Evolutionary conservation across 371 early-diverging fungal genomes (phyloP).

Genomic region (Rhizopus sp.): DNA sequence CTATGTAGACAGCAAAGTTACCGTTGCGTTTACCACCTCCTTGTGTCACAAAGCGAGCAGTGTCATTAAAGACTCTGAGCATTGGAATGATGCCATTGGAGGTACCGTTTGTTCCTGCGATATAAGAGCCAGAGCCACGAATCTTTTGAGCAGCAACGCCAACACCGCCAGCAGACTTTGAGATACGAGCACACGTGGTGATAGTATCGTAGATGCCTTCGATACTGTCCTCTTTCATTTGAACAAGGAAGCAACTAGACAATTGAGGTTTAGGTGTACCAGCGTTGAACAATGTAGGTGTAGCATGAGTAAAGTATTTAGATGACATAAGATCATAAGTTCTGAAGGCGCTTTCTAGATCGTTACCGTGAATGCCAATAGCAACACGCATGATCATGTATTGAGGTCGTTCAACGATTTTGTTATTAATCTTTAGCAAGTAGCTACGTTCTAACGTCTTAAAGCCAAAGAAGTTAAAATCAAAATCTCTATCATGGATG

Average conservation of each 20-base stretch:
- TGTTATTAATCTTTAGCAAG: conserved; percentile 84
- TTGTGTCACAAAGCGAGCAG: conserved; percentile 98
- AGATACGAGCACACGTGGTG: conserved; percentile 96
- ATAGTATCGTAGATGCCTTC: conserved; percentile 99
- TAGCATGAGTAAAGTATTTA: conserved; percentile 98
- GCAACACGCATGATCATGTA: conserved; percentile 99
- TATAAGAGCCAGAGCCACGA: conserved; percentile 93
- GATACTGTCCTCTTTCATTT: conserved; percentile 97
- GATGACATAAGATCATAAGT: conserved; percentile 97
- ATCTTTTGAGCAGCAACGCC: conserved; percentile 97
- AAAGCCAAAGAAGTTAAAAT: conserved; percentile 98
- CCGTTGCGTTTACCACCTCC: conserved; percentile 99
- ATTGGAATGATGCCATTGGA: conserved; percentile 99
- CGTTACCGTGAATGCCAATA: conserved; percentile 95
- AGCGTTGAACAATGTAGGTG: conserved; percentile 99
- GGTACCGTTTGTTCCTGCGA: conserved; percentile 97
- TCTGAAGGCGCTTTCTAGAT: conserved; percentile 93
- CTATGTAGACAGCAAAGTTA: conserved; percentile 99
- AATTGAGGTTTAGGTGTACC: conserved; percentile 97
- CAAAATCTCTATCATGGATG: conserved; percentile 95
- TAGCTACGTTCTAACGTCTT: conserved; percentile 98
- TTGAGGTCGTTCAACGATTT: conserved; percentile 95
- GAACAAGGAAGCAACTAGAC: conserved; percentile 95
- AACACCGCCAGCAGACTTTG: conserved; percentile 98
- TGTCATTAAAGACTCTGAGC: conserved; percentile 98